A percentile compares a stretch with the other conserved stretches of the same genome.
phyloP scores from a whole-genome alignment of 2,329 filamentous ascomycete species.

The Colletotrichum chrysophilum region DNA sequence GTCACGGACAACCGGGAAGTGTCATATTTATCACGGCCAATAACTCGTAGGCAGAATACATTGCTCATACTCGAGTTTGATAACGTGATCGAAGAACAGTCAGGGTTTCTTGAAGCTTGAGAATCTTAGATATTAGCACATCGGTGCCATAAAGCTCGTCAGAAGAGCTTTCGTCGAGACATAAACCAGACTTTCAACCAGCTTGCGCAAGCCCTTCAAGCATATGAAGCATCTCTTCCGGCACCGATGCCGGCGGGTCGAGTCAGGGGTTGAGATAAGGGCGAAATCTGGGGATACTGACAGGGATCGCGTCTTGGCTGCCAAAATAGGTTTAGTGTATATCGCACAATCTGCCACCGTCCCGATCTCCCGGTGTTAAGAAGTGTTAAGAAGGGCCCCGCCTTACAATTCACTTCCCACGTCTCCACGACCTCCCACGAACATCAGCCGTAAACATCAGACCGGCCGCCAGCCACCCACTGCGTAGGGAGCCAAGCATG shows the following conservation, averaged over 20 bases:
- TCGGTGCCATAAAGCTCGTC: neutral
- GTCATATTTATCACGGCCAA: neutral
- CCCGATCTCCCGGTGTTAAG: neutral
- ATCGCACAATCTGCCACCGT: neutral
- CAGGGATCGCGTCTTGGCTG: constrained; percentile 19
- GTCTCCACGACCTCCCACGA: neutral
- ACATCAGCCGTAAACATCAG: neutral
- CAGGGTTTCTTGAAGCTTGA: neutral
- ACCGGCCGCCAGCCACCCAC: neutral
- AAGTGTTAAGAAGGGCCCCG: neutral
- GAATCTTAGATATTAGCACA: neutral
- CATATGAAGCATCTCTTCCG: neutral
- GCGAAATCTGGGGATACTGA: constrained; percentile 1
- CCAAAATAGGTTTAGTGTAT: neutral
- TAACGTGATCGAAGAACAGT: neutral
- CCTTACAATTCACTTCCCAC: neutral
- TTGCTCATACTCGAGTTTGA: neutral
- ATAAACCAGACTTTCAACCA: neutral
- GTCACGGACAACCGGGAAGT: neutral
- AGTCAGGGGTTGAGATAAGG: neutral
- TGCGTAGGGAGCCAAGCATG: neutral
- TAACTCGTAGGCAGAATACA: neutral
- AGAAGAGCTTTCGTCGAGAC: neutral
- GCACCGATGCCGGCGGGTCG: neutral
- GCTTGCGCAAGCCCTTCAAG: neutral